phyloP scores from a whole-genome alignment of 352 stramenopile species.

The Globisporangium alternatum region DNA sequence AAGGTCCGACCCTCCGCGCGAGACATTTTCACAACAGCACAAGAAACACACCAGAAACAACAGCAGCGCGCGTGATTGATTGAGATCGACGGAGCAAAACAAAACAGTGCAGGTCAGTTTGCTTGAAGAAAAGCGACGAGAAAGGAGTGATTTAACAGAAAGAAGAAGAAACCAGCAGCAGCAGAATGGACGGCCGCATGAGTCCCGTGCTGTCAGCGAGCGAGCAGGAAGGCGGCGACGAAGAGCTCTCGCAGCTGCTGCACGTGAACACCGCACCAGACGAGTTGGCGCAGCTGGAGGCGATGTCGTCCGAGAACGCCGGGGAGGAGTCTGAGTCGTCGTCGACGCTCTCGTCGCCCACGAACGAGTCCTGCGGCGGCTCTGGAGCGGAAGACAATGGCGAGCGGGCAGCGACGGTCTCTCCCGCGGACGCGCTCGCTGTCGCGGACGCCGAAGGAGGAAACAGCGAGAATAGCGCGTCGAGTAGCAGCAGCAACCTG shows the following conservation, averaged over 20 bases:
- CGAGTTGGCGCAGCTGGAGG: slow-evolving; percentile 2
- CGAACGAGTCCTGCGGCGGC: slow-evolving; percentile 16
- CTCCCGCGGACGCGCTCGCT: slow-evolving; percentile 1
- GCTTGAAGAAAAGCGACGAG: not conserved
- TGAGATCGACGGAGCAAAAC: not conserved
- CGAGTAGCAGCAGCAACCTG: not conserved
- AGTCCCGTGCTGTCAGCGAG: slow-evolving; percentile 6
- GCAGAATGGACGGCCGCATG: slow-evolving; percentile 5
- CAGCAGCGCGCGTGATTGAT: not conserved
- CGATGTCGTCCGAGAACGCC: slow-evolving; percentile 6
- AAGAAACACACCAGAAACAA: not conserved
- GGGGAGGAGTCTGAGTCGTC: not conserved
- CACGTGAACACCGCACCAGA: not conserved
- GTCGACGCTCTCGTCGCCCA: slow-evolving; percentile 4
- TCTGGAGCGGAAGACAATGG: slow-evolving; percentile 17
- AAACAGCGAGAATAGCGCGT: not conserved
- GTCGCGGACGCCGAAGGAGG: not conserved
- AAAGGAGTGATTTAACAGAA: not conserved
- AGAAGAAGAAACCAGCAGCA: not conserved
- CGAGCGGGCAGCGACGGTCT: slow-evolving; percentile 15
- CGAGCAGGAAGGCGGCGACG: slow-evolving; percentile 1
- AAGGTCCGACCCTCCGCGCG: slow-evolving; percentile 8
- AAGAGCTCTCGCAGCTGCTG: not conserved
- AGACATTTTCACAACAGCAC: slow-evolving; percentile 5
- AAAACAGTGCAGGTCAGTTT: not conserved